phyloP scores from a whole-genome alignment of 108 stramenopile species.

The Fragilariopsis cylindrus region DNA sequence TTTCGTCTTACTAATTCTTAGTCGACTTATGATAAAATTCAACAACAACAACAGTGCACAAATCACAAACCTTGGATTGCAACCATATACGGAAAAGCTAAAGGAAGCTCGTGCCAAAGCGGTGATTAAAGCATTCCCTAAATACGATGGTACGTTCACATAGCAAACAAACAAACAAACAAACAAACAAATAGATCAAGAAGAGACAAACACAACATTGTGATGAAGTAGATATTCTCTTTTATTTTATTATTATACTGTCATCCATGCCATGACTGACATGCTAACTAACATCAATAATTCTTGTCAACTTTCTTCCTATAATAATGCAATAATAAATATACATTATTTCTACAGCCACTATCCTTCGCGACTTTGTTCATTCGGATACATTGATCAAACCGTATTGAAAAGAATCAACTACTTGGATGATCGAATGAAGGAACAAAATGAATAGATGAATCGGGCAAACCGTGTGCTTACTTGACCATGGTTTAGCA shows the following conservation, averaged over 20 bases:
- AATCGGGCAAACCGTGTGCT: too few species aligned
- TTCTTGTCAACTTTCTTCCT: too few species aligned
- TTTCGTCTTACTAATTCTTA: background rate
- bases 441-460: background rate
- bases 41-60: constrained; percentile 47
- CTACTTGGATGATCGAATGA: background rate
- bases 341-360: too few species aligned
- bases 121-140: constrained; percentile 45
- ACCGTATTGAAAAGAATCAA: background rate
- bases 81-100: constrained; percentile 64
- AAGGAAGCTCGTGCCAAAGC: constrained; percentile 37
- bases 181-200: too few species aligned
- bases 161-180: too few species aligned
- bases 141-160: constrained; percentile 20
- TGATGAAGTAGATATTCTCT: too few species aligned
- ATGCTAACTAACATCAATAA: too few species aligned
- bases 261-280: too few species aligned
- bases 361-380: constrained; percentile 1
- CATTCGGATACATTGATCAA: constrained; percentile 5
- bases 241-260: too few species aligned
- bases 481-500: too few species aligned
- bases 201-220: too few species aligned
- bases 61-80: constrained; percentile 79
- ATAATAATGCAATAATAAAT: too few species aligned
- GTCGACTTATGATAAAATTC: background rate